phyloP scores from a whole-genome alignment of 371 early-diverging fungal genomes.

The Homolaphlyctis polyrhiza region DNA sequence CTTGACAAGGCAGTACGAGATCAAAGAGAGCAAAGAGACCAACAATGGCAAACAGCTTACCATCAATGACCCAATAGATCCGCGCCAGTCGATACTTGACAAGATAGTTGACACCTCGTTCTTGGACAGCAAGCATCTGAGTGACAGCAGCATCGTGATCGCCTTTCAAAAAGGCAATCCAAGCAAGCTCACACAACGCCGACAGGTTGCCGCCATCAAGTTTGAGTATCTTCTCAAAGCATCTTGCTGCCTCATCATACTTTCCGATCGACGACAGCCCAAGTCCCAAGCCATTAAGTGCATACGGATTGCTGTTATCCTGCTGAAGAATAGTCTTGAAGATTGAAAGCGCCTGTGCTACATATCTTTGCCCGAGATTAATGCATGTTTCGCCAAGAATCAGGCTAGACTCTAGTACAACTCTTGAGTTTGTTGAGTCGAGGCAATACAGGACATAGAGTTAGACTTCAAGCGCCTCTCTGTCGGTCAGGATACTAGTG shows the following conservation, averaged over 20 bases:
- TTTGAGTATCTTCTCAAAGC: slow-evolving; percentile 47
- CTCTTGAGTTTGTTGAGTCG: too few relatives aligned
- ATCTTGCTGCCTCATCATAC: slow-evolving; percentile 47
- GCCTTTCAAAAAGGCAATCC: slow-evolving; percentile 53
- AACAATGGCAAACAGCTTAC: slow-evolving; percentile 36
- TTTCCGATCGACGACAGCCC: slow-evolving; percentile 26
- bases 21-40: too few relatives aligned
- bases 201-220: slow-evolving; percentile 42
- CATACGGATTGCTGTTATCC: neutral
- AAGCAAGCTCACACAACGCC: slow-evolving; percentile 40
- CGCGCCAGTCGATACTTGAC: slow-evolving; percentile 66
- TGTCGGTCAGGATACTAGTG: too few relatives aligned
- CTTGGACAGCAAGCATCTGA: slow-evolving; percentile 50
- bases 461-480: too few relatives aligned
- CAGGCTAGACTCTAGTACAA: neutral
- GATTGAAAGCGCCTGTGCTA: neutral
- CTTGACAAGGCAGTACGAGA: too few relatives aligned
- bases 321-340: neutral
- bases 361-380: neutral
- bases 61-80: slow-evolving; percentile 77
- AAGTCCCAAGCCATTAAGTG: slow-evolving; percentile 27
- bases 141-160: slow-evolving; percentile 53
- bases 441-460: too few relatives aligned
- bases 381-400: neutral
- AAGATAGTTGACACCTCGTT: slow-evolving; percentile 36